Base-by-base conservation (phyloP, 805 yeast genomes). In the Vanderwaltozyma tropicalis region DNA sequence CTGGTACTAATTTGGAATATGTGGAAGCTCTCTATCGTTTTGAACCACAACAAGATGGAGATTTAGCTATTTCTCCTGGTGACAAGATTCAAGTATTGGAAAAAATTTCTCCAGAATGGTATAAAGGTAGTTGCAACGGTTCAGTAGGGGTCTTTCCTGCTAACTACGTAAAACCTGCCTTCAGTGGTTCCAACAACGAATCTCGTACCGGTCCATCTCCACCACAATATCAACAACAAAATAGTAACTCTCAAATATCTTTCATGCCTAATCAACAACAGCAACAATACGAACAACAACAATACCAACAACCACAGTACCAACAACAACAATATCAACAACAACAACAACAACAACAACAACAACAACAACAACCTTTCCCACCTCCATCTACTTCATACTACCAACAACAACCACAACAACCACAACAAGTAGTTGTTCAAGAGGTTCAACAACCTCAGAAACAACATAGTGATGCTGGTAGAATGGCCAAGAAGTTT, bases 71-170 rank as follows among this genome's bases (percentile, higher is more conserved):
- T 15, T 50, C 48, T 26, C 68, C 63, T 28, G 96, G 94, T 39
- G 89, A 81, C 44, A 76, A 71, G 50, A 58, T 92, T 34, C 71
- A 72, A 24, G 74, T 92, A 5, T 39, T 75, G 5, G 94, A 87
- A 54, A 82, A 76, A 50, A 68, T 80, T 34, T 82, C 89, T 16
- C 69, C 72, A 28, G 89, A 87, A 53, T 89, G 98, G 98, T 87
- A 92, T 83, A 80, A 74, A 54, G 98, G 98, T 33, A 63, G 65
- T 14, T 56, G 68, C 31, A 69, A 73, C 41, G 72, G 74, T 5
- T 57, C 60, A 24, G 70, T 72, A 7, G 98, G 97, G 31, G 78
- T 88, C 53, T 88, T 92, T 65, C 98, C 98, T 8, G 66, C 89
- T 1, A 85, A 85, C 57, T 89, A 92, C 53, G 95, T 87, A 35